Base-by-base conservation (phyloP, 129 eudicot species). In the Oenanthe sinensis region DNA sequence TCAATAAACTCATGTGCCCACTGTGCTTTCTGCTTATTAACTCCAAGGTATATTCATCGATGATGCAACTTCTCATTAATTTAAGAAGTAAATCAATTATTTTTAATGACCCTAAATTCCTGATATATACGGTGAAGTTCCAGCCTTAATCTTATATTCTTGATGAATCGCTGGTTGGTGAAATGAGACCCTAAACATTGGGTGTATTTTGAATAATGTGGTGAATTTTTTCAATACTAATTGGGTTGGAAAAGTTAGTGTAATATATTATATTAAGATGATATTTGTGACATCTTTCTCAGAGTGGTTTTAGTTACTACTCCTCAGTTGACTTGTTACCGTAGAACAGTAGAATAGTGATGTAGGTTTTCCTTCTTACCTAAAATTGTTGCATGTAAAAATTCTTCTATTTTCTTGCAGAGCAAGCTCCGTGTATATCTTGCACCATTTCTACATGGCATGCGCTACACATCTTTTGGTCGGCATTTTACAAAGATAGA, bases 401-500 rank as follows among this genome's bases (percentile, higher is more conserved):
- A 16, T 62, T 42, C 8, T 4, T 36, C n/a, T 49, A 5, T 19
- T 17, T 70, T 80, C 3, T 5, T 88, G 81, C 77, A 95, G 99
- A 83, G 72, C 42, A 90, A 89, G 87, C 88, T 95, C 69, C 86
- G 36, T 71, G 92, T 88, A 37, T 92, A 88, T 79, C 96, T 95
- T 85, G 87, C 97, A 79, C 99, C 99, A 47, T 95, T 95, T 86
- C 86, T 90, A 9, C 82, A 86, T 88, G 99, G 97, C 43, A 86
- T 81, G 90, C 94, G 99, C 33, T 95, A 95, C 71, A 91, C 99
- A 37, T 92, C 99, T 33, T 95, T 82, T 26, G 99, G 99, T 76
- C 94, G 99, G 37, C 97, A 95, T 82, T 95, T 95, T 77, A 95
- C 99, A 75, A 91, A 90, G 80, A 76, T 82, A 79, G 96, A 92